Base-by-base conservation (phyloP, 768 basidiomycete species). In the Mycena venus region DNA sequence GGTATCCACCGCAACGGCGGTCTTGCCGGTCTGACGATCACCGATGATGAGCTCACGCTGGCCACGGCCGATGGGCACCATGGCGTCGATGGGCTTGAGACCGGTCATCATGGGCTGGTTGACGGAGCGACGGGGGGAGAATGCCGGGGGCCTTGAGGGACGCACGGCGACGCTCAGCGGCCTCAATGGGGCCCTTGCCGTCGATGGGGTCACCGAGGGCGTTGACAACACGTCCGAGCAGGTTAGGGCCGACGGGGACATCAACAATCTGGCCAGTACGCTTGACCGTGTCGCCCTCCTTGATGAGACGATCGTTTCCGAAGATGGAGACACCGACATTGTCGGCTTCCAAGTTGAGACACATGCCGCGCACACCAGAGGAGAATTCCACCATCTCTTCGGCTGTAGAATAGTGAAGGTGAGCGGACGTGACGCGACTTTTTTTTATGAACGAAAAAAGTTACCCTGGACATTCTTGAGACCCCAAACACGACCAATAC, bases 371-470 rank as follows among this genome's bases (percentile, higher is more conserved):
- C 81, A 99, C 93, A 87, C 98, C 98, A 63, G 98, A 99, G 61
- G 98, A 96, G 92, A 99, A 99, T 91, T 99, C 98, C 91, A 99
- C 98, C 98, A 99, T 99, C 93, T 99, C 98, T 89, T 99, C 98
- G 88, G 94, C 94, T 97, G 86, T 60, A 79, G 68, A 77, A 77
- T 56, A 70, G 66, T 72, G 71, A 79, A 73, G 76, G 83, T 73
- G 75, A 59, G 70, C 68, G 64, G 72, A 31, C 23, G 63, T 49
- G 55, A 79, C 68, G 74, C 61, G 68, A 51, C 23, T 65, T 65
- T 68, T 68, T 68, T 49, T 67, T 34, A 59, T 51, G 61, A 49
- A 64, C 32, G 74, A 79, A 65, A 63, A 68, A 68, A 63, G 34
- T n/a, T 42, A 96, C 96, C 96, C 89, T 99, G 98, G 82, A 99